These are phyloP conservation scores for Cryphonectria naterciae DNA, from an alignment of 2,329 filamentous ascomycete genomes.

Conservation along the genomic window DNA sequence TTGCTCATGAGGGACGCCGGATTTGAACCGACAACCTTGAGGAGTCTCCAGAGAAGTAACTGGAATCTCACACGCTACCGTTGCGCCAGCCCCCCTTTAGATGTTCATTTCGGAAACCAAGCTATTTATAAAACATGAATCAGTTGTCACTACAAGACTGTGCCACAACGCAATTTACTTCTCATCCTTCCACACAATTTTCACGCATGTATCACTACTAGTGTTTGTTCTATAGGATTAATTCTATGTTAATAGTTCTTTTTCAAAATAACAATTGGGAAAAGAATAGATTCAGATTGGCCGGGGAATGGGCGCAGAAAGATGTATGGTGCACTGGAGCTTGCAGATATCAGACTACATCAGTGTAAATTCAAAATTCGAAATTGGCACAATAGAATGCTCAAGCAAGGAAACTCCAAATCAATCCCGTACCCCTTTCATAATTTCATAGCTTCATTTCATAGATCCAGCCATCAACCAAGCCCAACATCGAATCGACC, in stretches of 20 bases:
- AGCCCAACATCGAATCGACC: not conserved
- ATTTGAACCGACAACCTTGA: conserved; percentile 23
- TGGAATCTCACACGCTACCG: conserved; percentile 24
- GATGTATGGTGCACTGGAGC: too few species aligned
- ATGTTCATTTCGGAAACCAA: not conserved
- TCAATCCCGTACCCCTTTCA: not conserved
- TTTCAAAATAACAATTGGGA: too few species aligned
- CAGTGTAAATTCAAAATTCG: too few species aligned
- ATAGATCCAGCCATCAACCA: not conserved
- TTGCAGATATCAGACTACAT: too few species aligned
- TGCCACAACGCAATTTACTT: not conserved
- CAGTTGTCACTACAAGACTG: too few species aligned
- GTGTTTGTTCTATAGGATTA: too few species aligned
- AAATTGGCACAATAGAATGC: too few species aligned
- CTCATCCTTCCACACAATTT: not conserved
- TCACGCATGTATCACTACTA: not conserved
- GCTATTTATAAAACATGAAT: not conserved
- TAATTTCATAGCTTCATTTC: not conserved
- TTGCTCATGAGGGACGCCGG: conserved; percentile 8
- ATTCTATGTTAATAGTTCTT: too few species aligned
- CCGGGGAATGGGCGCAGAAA: too few species aligned
- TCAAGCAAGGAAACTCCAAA: too few species aligned
- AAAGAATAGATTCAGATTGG: too few species aligned
- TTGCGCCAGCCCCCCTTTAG: conserved; percentile 14
- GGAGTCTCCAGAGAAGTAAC: conserved; percentile 11